Conservation (phyloP, 164 flowering plant genomes). For the Santalum album region DNA sequence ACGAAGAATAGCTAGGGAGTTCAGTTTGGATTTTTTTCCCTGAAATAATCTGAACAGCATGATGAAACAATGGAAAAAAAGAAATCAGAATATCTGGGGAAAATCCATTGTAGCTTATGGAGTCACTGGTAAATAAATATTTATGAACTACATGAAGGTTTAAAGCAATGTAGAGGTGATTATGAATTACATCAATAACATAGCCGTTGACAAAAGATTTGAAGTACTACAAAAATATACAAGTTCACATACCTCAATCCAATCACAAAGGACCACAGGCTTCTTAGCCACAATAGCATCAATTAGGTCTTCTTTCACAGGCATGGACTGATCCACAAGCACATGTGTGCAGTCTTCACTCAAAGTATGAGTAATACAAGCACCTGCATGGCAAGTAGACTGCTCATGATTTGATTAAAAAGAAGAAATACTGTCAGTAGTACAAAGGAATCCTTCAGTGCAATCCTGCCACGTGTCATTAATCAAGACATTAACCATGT, state of each 20-base stretch:
- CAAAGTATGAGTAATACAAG: conserved; percentile 31
- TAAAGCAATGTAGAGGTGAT: too few species aligned
- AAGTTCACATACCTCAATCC: conserved; percentile 57
- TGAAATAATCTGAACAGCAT: conserved; percentile 46
- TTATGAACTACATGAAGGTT: too few species aligned
- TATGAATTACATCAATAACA: too few species aligned
- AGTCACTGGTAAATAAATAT: not conserved
- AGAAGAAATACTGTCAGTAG: not conserved
- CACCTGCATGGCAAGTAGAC: conserved; percentile 40
- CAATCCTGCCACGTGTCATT: too few species aligned
- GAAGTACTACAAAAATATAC: not conserved
- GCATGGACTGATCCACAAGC: conserved; percentile 46
- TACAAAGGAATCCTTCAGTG: too few species aligned
- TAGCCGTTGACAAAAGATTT: not conserved
- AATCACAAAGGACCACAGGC: conserved; percentile 37
- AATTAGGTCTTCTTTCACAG: conserved; percentile 41
- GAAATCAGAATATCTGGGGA: not conserved
- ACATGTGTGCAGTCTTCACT: conserved; percentile 70
- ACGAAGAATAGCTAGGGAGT: conserved; percentile 51
- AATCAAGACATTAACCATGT: too few species aligned
- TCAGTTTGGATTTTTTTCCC: conserved; percentile 46
- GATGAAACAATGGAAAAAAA: conserved; percentile 3
- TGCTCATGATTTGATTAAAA: not conserved
- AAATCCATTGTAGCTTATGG: not conserved
- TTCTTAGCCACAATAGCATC: conserved; percentile 56